Percentiles rank a stretch among this genome's conserved stretches.
Conservation (phyloP, 2,329 filamentous ascomycete genomes). For the Fusarium oligoseptatum region DNA sequence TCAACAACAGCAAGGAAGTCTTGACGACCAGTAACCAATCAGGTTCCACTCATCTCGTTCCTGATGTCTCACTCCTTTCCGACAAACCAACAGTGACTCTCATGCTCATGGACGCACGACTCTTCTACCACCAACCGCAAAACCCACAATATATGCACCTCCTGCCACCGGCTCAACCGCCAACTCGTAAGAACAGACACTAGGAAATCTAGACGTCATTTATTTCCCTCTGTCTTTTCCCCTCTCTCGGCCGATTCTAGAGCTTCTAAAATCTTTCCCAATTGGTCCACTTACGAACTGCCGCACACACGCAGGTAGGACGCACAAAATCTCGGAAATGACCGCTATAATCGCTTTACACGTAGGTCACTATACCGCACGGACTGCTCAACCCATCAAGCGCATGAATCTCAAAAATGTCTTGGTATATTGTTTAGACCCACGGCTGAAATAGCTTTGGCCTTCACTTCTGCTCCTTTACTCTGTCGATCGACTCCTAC, state of each 20-base stretch:
- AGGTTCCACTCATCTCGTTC: conserved; percentile 24
- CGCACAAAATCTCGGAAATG: conserved; percentile 26
- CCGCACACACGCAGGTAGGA: neutral
- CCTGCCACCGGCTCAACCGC: neutral
- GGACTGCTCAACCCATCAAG: conserved; percentile 21
- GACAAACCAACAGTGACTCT: conserved; percentile 13
- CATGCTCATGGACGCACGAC: too few species aligned
- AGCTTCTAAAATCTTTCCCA: neutral
- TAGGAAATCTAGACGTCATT: neutral
- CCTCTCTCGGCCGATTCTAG: neutral
- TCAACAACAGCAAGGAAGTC: conserved; percentile 12
- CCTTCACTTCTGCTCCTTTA: conserved; percentile 1
- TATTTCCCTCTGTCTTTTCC: neutral
- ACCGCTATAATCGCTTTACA: conserved; percentile 25
- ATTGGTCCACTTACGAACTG: conserved; percentile 26
- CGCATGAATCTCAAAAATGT: conserved; percentile 39
- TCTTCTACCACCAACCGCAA: neutral
- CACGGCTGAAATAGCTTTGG: conserved; percentile 26
- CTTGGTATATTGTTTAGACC: conserved; percentile 42
- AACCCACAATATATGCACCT: neutral
- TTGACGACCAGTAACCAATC: conserved; percentile 22
- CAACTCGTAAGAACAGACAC: neutral
- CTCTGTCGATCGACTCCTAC: conserved; percentile 16
- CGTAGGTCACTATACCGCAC: conserved; percentile 24
- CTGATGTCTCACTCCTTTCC: conserved; percentile 28